Base-by-base conservation (phyloP, 2,329 filamentous ascomycete genomes). In the Trichophyton verrucosum region DNA sequence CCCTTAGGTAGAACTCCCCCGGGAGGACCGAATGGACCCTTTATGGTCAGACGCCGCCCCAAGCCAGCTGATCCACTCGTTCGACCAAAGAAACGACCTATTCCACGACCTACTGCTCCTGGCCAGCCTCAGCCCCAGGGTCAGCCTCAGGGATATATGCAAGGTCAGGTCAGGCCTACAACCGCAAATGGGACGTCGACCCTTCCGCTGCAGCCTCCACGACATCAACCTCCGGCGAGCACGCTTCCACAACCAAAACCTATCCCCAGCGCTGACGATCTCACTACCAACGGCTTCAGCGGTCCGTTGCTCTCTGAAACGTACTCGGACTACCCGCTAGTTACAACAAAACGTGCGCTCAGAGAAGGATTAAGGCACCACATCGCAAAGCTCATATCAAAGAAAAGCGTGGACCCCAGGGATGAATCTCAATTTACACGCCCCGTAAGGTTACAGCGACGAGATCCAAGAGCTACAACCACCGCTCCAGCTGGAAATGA, bases 391-490 rank as follows among this genome's bases (percentile, higher is more conserved):
- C 85, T 99, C 61, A 81, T 87, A 64, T 78, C 81, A 58, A 85
- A 84, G 67, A 80, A 79, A 64, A 76, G 70, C n/a, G 75, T 84
- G 64, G 86, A 87, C 66, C 81, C 85, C 36, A 80, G 89, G 63
- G 86, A 97, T 69, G 86, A 92, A 66, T 79, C 85, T 4, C 85
- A 95, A 58, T 99, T 97, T 70, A 87, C 88, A 17, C 84, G 91
- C 30, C 94, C 94, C 0, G 88, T 97, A 36, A 86, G 89, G 42
- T 78, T 99, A 42, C 91, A 97, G 71, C 86, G 94, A 64, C 87
- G 94, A 61, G 91, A 96, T 71, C 90, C 91, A 17, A 83, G 86
- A 67, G 86, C 84, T 67, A 69, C 69, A 47, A 65, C 66, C 4
- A 84, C 80, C 55, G 78, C 85, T 0, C 82, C 64, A 66, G 75